Base-by-base conservation (phyloP, 352 stramenopile genomes). In the Globisporangium yorkense region DNA sequence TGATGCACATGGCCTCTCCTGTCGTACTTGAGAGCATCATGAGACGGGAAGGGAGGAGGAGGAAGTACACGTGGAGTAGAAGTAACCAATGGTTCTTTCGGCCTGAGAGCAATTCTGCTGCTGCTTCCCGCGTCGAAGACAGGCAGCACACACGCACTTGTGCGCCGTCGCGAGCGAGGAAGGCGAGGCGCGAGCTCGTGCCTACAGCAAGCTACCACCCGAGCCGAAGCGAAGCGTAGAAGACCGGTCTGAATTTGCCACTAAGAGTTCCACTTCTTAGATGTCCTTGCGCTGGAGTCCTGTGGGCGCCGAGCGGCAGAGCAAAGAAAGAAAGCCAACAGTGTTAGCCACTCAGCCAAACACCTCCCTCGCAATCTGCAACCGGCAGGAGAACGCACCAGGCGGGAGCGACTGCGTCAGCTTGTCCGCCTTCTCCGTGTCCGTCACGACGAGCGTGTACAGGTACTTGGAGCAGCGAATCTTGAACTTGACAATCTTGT, bases 341-440 rank as follows among this genome's bases (percentile, higher is more conserved):
- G 37, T 5, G 37, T 43, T 12, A 29, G 21, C 1, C 31, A 46
- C 3, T 5, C 0, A 43, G 6, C 10, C 27, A 24, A 20, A 44
- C 40, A 20, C 13, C 33, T 37, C 9, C 33, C 33, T 10, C 33
- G 33, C 4, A 37, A 10, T 20, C 12, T 41, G 10, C 9, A 6
- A 31, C 7, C 10, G 5, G 24, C 6, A 9, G 12, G n/a, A 24
- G 1, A 33, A 50, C 79, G 57, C 75, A 92, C 97, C 97, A 75
- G 97, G 96, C 54, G 97, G 97, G 66, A 99, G 87, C 63, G 95
- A 99, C 87, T 99, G 97, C 61, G 96, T 99, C 60, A 99, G 92
- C 88, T 99, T 99, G 74, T 99, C 96, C 31, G 97, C 97, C 94
- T 99, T 99, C 79, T 99, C 96, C 52, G 87, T 89, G 84, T 99